Base-by-base conservation (phyloP, 805 yeast genomes). In the Cyberlindnera samutprakarnensis region DNA sequence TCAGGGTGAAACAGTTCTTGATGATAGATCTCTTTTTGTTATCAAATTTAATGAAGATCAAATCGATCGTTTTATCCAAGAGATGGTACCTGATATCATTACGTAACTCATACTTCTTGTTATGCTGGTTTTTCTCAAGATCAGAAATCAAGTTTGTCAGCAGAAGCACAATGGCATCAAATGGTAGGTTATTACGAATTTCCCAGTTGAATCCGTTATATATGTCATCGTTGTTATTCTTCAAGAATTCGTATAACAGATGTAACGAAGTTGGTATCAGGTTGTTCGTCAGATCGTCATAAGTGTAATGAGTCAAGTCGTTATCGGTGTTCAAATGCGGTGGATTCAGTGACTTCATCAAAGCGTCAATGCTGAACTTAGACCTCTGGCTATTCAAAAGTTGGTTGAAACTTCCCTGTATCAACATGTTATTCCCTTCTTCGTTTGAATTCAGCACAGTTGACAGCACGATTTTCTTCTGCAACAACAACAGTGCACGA, bases 141-240 rank as follows among this genome's bases (percentile, higher is more conserved):
- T 74, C 76, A 7, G 72, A 68, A 3, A 71, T 64, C 30, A 75
- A 59, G 20, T 74, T 69, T 11, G 72, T 68, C 41, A 71, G 57
- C 37, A 73, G 54, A 32, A 74, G 49, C 11, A 73, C 68, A 12
- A 75, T 62, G 7, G 77, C 72, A 50, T 75, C 79, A 31, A 74
- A 58, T 3, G 82, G 82, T 29, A 75, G 64, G n/a, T 72, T 70
- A 27, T 77, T 59, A 44, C 74, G 67, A 30, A 74, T 62, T 40
- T 72, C 75, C 81, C 81, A 75, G 42, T 74, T 75, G 49, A 60
- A 75, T 35, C 66, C 63, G 6, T 72, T 72, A 46, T 66, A 70
- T 31, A 67, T 63, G 27, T 54, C 57, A 32, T 51, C 53, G 35
- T 66, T 63, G 42, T 69, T 70, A 40, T 71, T 64, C 46, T 68